Conservation (phyloP, 352 stramenopile genomes). For the Saprolegnia diclina region DNA sequence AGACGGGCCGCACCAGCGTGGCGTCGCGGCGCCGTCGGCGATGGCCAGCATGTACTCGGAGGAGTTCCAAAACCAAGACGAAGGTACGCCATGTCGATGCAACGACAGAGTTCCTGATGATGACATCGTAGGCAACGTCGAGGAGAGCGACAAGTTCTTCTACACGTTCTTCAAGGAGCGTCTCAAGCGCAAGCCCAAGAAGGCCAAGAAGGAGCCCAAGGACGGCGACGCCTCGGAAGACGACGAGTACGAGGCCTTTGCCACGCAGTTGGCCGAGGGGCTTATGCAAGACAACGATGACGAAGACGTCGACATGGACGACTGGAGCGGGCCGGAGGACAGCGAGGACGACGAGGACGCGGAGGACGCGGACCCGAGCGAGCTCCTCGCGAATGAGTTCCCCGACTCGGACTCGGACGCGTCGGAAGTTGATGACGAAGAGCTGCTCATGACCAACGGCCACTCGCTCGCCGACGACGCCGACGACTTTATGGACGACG, state of each 20-base stretch:
- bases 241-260: slow-evolving; percentile 82
- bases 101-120: no score
- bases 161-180: slow-evolving; percentile 92
- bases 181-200: slow-evolving; percentile 43
- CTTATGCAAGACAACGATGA: slow-evolving; percentile 82
- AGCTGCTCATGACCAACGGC: slow-evolving; percentile 30
- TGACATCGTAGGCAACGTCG: slow-evolving; percentile 35
- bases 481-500: slow-evolving; percentile 17
- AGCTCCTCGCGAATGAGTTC: neutral
- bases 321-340: slow-evolving; percentile 52
- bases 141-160: slow-evolving; percentile 87
- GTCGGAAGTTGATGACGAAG: slow-evolving; percentile 32
- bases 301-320: slow-evolving; percentile 69
- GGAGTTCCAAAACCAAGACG: slow-evolving; percentile 53
- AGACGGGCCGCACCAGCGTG: slow-evolving; percentile 34
- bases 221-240: slow-evolving; percentile 61
- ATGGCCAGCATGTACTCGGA: slow-evolving; percentile 55
- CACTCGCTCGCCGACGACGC: slow-evolving; percentile 28
- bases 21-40: slow-evolving; percentile 30
- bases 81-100: slow-evolving; percentile 20
- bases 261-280: slow-evolving; percentile 80
- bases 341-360: slow-evolving; percentile 43
- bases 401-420: slow-evolving; percentile 42
- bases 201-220: slow-evolving; percentile 35
- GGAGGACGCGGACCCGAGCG: slow-evolving; percentile 33